A percentile compares a stretch with the other conserved stretches of the same genome.
Evolutionary conservation across 331 rosid genomes (phyloP).

Genomic region (Malus hybrid): DNA sequence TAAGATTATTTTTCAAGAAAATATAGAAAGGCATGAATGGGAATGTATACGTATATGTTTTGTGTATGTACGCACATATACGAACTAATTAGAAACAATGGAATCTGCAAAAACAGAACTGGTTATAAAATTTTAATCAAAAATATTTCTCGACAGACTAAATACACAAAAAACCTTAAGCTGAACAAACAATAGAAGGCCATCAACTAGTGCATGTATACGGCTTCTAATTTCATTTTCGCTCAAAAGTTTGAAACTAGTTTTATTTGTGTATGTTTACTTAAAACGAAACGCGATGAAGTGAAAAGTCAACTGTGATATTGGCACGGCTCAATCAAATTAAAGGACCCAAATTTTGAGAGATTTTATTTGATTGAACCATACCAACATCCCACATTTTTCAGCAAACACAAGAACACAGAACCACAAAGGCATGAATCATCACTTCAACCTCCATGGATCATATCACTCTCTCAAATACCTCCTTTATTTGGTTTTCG

Average conservation of each 20-base stretch:
- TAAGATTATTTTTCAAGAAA: neutral
- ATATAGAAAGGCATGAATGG: neutral
- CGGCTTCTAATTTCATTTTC: no score
- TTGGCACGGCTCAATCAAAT: slow-evolving; percentile 88
- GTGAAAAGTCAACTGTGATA: slow-evolving; percentile 29
- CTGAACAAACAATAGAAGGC: neutral
- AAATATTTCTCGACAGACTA: neutral
- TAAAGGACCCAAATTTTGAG: slow-evolving; percentile 39
- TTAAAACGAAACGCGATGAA: neutral
- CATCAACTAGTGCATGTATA: neutral
- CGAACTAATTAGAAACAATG: neutral
- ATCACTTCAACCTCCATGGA: slow-evolving; percentile 6
- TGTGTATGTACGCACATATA: no score
- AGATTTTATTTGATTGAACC: slow-evolving; percentile 70
- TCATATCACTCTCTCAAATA: neutral
- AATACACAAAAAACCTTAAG: neutral
- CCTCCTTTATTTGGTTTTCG: neutral
- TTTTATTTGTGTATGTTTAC: neutral
- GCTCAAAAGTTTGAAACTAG: no score
- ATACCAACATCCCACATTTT: slow-evolving; percentile 52
- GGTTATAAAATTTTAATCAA: no score
- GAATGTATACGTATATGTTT: neutral
- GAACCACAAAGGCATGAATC: neutral
- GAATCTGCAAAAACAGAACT: neutral
- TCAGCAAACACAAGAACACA: neutral